phyloP scores from a whole-genome alignment of 257 asterid species.

The Solanum acaule region DNA sequence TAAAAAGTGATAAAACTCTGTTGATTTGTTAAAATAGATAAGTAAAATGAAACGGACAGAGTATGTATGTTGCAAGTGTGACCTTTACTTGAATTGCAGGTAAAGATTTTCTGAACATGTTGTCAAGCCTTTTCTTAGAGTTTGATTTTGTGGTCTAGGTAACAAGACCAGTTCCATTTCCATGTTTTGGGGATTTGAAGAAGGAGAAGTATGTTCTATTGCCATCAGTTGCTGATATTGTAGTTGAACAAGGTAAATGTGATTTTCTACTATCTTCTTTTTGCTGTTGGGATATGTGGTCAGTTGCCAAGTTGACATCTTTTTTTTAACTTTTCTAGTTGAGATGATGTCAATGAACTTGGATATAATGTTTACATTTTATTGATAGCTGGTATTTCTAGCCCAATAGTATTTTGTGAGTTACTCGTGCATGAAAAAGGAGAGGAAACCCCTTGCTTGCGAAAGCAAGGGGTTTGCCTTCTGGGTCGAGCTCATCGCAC shows the following conservation, averaged over 20 bases:
- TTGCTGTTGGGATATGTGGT: no score
- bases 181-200: constrained; percentile 59
- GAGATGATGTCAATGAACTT: neutral
- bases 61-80: neutral
- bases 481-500: no score
- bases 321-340: neutral
- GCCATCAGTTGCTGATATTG: constrained; percentile 59
- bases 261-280: neutral
- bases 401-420: neutral
- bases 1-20: neutral
- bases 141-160: constrained; percentile 28
- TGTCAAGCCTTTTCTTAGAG: neutral
- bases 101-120: neutral
- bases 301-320: neutral
- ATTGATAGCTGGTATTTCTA: neutral
- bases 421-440: neutral
- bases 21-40: neutral
- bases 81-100: neutral
- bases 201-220: constrained; percentile 56
- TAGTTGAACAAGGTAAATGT: constrained; percentile 58
- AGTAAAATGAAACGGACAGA: no score
- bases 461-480: no score
- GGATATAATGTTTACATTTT: neutral
- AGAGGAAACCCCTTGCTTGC: neutral
- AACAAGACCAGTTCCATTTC: constrained; percentile 54